phyloP scores from a whole-genome alignment of 1,284 basidiomycete genomes.

The Schizophyllum amplum region DNA sequence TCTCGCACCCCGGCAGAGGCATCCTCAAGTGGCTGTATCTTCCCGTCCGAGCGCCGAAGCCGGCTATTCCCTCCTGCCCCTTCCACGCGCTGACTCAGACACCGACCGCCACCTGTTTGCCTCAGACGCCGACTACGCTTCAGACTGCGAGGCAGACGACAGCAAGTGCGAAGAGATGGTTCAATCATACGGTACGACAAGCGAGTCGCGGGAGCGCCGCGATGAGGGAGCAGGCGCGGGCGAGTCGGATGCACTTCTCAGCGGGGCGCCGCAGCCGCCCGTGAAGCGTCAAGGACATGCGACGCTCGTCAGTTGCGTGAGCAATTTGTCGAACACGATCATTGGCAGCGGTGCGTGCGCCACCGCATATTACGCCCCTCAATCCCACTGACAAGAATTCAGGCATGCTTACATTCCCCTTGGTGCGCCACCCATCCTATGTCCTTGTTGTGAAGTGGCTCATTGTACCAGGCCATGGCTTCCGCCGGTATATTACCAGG shows the following conservation, averaged over 20 bases:
- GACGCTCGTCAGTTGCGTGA: constrained; percentile 54
- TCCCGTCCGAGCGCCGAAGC: background rate
- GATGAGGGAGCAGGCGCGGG: background rate
- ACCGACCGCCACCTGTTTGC: background rate
- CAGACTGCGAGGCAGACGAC: background rate
- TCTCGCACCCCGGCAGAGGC: too few species aligned
- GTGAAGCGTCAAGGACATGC: constrained; percentile 54
- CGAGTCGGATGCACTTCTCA: background rate
- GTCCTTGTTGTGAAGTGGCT: constrained; percentile 25
- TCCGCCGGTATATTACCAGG: constrained; percentile 84
- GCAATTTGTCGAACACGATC: constrained; percentile 82
- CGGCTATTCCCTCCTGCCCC: background rate
- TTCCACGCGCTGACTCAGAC: background rate
- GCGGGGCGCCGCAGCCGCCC: constrained; percentile 6
- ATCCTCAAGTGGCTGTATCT: background rate
- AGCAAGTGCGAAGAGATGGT: background rate
- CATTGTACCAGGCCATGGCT: constrained; percentile 65
- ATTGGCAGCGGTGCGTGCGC: constrained; percentile 73
- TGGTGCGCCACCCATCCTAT: constrained; percentile 1
- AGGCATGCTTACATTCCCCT: background rate
- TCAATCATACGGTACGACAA: background rate
- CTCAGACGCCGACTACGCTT: too few species aligned
- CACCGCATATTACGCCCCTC: constrained; percentile 1
- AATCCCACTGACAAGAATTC: constrained; percentile 1
- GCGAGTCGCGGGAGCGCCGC: background rate